These are phyloP conservation scores for Calocybe gangraenosa DNA, from an alignment of 768 basidiomycete species.

Conservation along the genomic window DNA sequence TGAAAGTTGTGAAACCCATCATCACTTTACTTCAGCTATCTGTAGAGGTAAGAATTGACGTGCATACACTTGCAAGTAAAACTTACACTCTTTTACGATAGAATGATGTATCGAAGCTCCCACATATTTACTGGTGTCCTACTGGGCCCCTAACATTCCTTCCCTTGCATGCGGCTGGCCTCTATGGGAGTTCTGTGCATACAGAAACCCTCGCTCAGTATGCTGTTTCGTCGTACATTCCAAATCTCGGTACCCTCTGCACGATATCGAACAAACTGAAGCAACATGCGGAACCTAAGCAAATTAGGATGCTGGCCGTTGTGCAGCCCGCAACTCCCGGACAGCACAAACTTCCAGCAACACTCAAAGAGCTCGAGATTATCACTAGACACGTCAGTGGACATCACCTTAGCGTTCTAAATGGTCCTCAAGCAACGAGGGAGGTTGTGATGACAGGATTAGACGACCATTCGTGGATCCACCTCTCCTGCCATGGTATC, in stretches of 20 bases:
- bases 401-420: not conserved
- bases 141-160: constrained; percentile 9
- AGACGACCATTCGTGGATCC: constrained; percentile 20
- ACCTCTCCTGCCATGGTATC: constrained; percentile 35
- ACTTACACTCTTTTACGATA: no score
- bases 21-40: constrained; percentile 4
- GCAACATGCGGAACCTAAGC: not conserved
- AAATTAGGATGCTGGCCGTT: not conserved
- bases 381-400: not conserved
- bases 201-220: not conserved
- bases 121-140: constrained; percentile 8
- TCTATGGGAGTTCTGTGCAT: not conserved
- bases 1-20: constrained; percentile 3
- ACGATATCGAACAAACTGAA: not conserved
- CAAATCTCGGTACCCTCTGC: not conserved
- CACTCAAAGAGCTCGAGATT: not conserved
- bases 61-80: no score
- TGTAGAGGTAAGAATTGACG: not conserved
- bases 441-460: not conserved
- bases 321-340: not conserved
- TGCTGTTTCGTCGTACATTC: constrained; percentile 1
- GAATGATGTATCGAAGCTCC: no score
- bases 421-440: not conserved
- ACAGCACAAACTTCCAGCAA: not conserved
- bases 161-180: constrained; percentile 10